Conservation (phyloP, 495 filamentous ascomycete genomes). For the Terfezia boudieri region DNA sequence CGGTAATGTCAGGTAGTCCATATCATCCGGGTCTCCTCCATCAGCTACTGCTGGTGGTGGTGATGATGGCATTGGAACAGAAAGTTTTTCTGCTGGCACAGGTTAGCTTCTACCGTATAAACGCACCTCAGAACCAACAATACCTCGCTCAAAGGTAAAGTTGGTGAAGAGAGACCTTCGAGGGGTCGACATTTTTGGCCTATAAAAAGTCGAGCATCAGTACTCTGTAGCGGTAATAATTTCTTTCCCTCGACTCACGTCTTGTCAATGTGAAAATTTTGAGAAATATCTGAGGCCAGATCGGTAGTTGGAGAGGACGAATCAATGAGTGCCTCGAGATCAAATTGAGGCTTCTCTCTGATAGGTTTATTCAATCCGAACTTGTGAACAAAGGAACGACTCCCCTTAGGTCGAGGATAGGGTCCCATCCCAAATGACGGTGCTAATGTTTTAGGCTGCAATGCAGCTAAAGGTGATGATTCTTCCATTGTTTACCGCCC, state of each 20-base stretch:
- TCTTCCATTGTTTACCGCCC: slow-evolving; percentile 42
- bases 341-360: slow-evolving; percentile 5
- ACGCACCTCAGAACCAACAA: slow-evolving; percentile 40
- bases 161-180: slow-evolving; percentile 73
- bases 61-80: slow-evolving; percentile 56
- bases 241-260: slow-evolving; percentile 2
- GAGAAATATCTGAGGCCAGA: slow-evolving; percentile 77
- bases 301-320: slow-evolving; percentile 80
- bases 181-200: slow-evolving; percentile 77
- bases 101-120: slow-evolving; percentile 33
- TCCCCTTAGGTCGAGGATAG: background rate
- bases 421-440: slow-evolving; percentile 22
- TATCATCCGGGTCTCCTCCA: slow-evolving; percentile 26
- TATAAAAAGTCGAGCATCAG: slow-evolving; percentile 20
- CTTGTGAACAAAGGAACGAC: slow-evolving; percentile 16
- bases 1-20: slow-evolving; percentile 88
- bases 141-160: slow-evolving; percentile 30
- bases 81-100: background rate
- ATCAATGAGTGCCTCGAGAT: slow-evolving; percentile 28
- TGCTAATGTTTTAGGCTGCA: slow-evolving; percentile 53
- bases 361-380: slow-evolving; percentile 22
- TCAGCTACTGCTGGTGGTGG: background rate
- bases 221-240: background rate
- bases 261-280: slow-evolving; percentile 70
- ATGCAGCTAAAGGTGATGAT: slow-evolving; percentile 81